Percentiles rank a stretch among this genome's conserved stretches.
Conservation (phyloP, 176 grass and related monocot genomes). For the Cenchrus americanus region DNA sequence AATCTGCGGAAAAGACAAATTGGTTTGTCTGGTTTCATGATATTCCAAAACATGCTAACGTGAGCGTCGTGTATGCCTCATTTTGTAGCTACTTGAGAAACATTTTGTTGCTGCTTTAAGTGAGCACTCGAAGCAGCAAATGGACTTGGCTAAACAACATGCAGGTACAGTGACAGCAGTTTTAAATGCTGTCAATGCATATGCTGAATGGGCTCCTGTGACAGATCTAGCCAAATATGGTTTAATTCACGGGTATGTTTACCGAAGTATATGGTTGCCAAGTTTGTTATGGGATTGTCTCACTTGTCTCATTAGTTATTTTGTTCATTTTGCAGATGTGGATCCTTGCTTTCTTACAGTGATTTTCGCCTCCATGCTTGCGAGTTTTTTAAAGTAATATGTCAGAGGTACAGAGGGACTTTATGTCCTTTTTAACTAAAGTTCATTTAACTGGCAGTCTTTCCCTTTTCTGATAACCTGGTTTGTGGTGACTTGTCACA, state of each 20-base stretch:
- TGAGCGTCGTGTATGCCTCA: constrained; percentile 30
- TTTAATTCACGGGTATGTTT: constrained; percentile 84
- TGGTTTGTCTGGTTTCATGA: background rate
- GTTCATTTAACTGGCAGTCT: constrained; percentile 3
- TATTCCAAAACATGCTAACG: constrained; percentile 23
- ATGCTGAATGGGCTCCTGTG: constrained; percentile 95
- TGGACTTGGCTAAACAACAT: constrained; percentile 85
- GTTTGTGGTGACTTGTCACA: constrained; percentile 44
- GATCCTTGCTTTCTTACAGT: constrained; percentile 75
- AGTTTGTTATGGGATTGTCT: constrained; percentile 11
- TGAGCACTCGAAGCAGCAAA: constrained; percentile 65
- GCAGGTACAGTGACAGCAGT: constrained; percentile 76
- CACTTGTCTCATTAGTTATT: constrained; percentile 27
- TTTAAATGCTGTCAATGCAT: constrained; percentile 95
- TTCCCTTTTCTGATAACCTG: constrained; percentile 35
- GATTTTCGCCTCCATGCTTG: constrained; percentile 96
- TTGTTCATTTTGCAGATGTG: constrained; percentile 64
- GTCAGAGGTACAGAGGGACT: constrained; percentile 70
- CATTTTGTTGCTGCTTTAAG: constrained; percentile 89
- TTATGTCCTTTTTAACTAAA: constrained; percentile 27
- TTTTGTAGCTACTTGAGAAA: constrained; percentile 86
- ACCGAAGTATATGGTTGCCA: constrained; percentile 19
- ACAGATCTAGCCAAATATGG: constrained; percentile 92
- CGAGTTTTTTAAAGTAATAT: constrained; percentile 94
- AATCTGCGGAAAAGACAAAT: constrained; percentile 22